A percentile compares a stretch with the other conserved stretches of the same genome.
These are phyloP conservation scores for Barbatosphaeria neglecta DNA, from an alignment of 495 filamentous ascomycete species.

Conservation along the genomic window DNA sequence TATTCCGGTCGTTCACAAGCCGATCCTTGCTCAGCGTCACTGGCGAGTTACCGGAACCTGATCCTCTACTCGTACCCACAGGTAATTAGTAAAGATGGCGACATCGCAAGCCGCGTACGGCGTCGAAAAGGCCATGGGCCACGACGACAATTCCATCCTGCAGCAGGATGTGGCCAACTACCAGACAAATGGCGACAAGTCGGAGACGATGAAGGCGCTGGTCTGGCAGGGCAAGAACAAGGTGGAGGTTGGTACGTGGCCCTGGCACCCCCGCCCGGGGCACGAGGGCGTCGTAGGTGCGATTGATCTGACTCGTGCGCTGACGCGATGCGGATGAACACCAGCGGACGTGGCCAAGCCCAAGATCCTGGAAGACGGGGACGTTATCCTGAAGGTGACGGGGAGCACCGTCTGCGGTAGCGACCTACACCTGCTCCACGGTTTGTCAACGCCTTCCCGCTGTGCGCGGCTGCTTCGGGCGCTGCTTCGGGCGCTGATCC, in stretches of 20 bases:
- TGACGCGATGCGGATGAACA: background rate
- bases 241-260: constrained; percentile 39
- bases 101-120: constrained; percentile 51
- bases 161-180: constrained; percentile 46
- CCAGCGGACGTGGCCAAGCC: constrained; percentile 56
- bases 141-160: constrained; percentile 45
- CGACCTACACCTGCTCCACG: constrained; percentile 75
- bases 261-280: too few relatives aligned
- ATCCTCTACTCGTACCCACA: too few relatives aligned
- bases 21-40: too few relatives aligned
- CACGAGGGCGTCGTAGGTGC: background rate
- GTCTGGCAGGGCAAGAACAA: constrained; percentile 61
- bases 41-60: too few relatives aligned
- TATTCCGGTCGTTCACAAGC: too few relatives aligned
- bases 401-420: constrained; percentile 79
- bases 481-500: too few relatives aligned
- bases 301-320: too few relatives aligned
- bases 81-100: constrained; percentile 44
- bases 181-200: constrained; percentile 23
- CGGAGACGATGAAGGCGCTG: constrained; percentile 60
- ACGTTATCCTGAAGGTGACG: constrained; percentile 78
- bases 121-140: constrained; percentile 55
- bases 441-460: constrained; percentile 3
- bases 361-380: constrained; percentile 54
- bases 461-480: too few relatives aligned